Evolutionary conservation across 2,329 filamentous ascomycete genomes (phyloP).

Genomic region (Beauveria sp.): DNA sequence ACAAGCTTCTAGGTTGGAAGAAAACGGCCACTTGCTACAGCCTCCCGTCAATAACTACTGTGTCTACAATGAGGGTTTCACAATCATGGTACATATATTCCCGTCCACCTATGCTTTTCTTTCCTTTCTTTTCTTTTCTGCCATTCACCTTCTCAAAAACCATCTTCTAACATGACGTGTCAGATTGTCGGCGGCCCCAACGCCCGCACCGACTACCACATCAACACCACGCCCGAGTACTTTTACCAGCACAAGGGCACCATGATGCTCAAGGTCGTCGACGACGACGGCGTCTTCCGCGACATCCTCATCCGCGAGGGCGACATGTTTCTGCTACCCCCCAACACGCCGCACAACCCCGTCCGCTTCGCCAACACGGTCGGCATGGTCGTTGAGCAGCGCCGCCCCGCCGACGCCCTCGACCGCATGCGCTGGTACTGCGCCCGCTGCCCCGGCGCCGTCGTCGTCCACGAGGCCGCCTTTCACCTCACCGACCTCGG

Average conservation of each 20-base stretch:
- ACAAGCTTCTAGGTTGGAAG: constrained; percentile 59
- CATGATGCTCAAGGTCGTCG: constrained; percentile 90
- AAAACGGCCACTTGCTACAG: constrained; percentile 86
- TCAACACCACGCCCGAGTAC: constrained; percentile 93
- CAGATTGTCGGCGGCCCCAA: constrained; percentile 93
- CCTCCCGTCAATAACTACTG: constrained; percentile 97
- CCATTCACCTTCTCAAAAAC: background rate
- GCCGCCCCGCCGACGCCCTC: constrained; percentile 57
- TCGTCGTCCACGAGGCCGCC: constrained; percentile 72
- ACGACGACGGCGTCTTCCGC: constrained; percentile 57
- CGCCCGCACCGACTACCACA: constrained; percentile 90
- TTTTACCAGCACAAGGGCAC: constrained; percentile 94
- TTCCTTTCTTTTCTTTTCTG: no score
- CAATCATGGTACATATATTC: constrained; percentile 58
- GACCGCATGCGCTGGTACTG: constrained; percentile 94
- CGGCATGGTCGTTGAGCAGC: constrained; percentile 88
- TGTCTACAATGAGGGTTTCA: constrained; percentile 79
- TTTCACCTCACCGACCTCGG: constrained; percentile 89
- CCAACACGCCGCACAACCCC: constrained; percentile 95
- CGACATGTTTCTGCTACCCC: constrained; percentile 85
- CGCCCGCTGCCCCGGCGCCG: constrained; percentile 45
- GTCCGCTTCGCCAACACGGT: constrained; percentile 90
- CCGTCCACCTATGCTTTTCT: no score
- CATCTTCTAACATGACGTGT: background rate
- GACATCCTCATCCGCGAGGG: constrained; percentile 89